A percentile compares a stretch with the other conserved stretches of the same genome.
Evolutionary conservation across 2,329 filamentous ascomycete genomes (phyloP).

Genomic region (Colletotrichum sojae): DNA sequence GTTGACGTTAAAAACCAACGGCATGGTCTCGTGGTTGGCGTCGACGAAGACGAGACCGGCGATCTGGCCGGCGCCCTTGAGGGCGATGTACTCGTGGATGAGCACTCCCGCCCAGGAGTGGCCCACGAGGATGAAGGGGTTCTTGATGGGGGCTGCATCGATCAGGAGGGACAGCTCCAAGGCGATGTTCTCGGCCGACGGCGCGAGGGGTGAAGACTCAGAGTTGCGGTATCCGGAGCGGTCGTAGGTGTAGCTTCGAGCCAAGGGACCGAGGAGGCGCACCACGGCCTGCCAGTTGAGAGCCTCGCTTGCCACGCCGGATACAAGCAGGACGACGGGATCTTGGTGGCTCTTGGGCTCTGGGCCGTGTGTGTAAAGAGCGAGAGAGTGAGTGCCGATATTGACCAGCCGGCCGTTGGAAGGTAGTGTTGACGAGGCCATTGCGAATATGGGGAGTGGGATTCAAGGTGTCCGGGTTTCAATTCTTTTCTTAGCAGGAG

Average conservation of each 20-base stretch:
- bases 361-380: slow-evolving; percentile 21
- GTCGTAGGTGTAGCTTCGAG: slow-evolving; percentile 31
- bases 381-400: slow-evolving; percentile 26
- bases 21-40: slow-evolving; percentile 23
- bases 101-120: slow-evolving; percentile 32
- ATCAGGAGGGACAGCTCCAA: slow-evolving; percentile 14
- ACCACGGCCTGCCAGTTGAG: slow-evolving; percentile 29
- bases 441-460: background rate
- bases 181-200: slow-evolving; percentile 23
- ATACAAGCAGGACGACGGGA: slow-evolving; percentile 18
- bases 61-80: background rate
- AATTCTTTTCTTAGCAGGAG: no score
- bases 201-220: background rate
- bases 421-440: background rate
- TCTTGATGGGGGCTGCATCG: background rate
- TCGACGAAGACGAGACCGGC: slow-evolving; percentile 23
- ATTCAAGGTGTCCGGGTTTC: background rate
- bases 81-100: slow-evolving; percentile 23
- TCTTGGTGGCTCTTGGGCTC: background rate
- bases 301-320: slow-evolving; percentile 27
- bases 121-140: slow-evolving; percentile 14
- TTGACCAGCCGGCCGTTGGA: slow-evolving; percentile 27
- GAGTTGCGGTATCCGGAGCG: slow-evolving; percentile 28
- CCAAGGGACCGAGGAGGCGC: background rate
- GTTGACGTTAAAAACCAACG: slow-evolving; percentile 20